A percentile compares a stretch with the other conserved stretches of the same genome.
Evolutionary conservation across 129 eudicot genomes (phyloP).

Genomic region (Flaveria bidentis): DNA sequence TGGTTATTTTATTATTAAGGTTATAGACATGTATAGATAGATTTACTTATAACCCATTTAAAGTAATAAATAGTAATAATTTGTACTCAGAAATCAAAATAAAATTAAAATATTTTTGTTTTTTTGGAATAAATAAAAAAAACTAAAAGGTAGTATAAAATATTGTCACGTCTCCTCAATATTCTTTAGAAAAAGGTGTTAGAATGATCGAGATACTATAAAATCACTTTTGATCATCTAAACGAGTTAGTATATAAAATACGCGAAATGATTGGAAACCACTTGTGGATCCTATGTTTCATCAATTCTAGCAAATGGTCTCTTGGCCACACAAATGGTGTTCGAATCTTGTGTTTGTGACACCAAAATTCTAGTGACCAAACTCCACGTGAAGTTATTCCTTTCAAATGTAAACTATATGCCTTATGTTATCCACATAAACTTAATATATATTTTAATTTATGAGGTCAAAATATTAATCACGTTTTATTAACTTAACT

Average conservation of each 20-base stretch:
- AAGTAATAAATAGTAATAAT: neutral
- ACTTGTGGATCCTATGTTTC: conserved; percentile 13
- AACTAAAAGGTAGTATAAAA: neutral
- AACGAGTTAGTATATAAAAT: neutral
- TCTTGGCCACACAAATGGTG: conserved; percentile 17
- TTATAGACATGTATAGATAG: too few species aligned
- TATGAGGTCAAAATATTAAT: conserved; percentile 7
- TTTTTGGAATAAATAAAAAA: neutral
- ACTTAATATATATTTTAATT: neutral
- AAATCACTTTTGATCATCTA: conserved; percentile 8
- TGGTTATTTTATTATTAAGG: too few species aligned
- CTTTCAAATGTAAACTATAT: neutral
- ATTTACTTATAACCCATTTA: neutral
- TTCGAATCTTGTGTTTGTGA: conserved; percentile 16
- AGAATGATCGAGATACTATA: conserved; percentile 9
- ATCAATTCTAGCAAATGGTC: conserved; percentile 6
- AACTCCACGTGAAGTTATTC: conserved; percentile 23
- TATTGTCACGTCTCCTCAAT: neutral
- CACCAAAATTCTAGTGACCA: conserved; percentile 8
- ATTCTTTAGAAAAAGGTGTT: neutral
- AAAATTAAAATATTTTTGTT: neutral
- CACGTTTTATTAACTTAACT: conserved; percentile 6
- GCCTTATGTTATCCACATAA: conserved; percentile 7
- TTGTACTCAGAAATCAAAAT: neutral
- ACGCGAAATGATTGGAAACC: neutral